Percentiles rank a stretch among this genome's conserved stretches.
Conservation (phyloP, 1,284 basidiomycete species). For the Cutaneotrichosporon arboriforme region DNA sequence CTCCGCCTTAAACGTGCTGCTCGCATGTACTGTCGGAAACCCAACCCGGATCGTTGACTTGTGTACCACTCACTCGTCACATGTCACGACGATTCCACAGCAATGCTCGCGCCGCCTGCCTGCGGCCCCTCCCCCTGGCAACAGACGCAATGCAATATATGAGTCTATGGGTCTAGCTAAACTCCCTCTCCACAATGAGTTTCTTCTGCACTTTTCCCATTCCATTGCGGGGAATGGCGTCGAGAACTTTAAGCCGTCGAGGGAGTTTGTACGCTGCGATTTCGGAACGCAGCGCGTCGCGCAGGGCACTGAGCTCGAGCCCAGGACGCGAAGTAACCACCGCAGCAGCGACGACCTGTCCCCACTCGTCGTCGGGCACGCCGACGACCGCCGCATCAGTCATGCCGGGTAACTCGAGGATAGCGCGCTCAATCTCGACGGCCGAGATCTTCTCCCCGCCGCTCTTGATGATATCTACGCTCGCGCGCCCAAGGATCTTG, state of each 20-base stretch:
- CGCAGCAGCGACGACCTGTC: conserved; percentile 35
- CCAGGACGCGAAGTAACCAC: conserved; percentile 22
- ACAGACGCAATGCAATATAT: too few relatives aligned
- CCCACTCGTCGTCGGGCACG: conserved; percentile 41
- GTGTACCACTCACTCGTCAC: too few relatives aligned
- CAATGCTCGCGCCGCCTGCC: too few relatives aligned
- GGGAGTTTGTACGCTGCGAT: conserved; percentile 42
- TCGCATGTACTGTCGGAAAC: too few relatives aligned
- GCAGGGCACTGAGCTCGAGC: conserved; percentile 18
- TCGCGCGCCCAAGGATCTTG: conserved; percentile 34
- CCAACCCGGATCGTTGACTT: too few relatives aligned
- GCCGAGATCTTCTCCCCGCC: conserved; percentile 46
- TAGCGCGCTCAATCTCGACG: conserved; percentile 41
- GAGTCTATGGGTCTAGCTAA: conserved; percentile 4
- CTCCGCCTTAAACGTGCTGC: too few relatives aligned
- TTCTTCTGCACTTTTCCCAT: conserved; percentile 37
- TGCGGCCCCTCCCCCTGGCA: too few relatives aligned
- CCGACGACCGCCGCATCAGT: conserved; percentile 43
- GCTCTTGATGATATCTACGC: conserved; percentile 39
- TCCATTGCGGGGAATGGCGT: conserved; percentile 35
- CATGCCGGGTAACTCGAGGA: conserved; percentile 37
- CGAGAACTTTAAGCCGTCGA: conserved; percentile 33
- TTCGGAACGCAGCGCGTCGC: conserved; percentile 24
- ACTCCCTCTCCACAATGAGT: conserved; percentile 21
- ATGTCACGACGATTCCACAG: too few relatives aligned